Evolutionary conservation across 352 stramenopile genomes (phyloP).

Genomic region (Phytophthora fragariaefolia): DNA sequence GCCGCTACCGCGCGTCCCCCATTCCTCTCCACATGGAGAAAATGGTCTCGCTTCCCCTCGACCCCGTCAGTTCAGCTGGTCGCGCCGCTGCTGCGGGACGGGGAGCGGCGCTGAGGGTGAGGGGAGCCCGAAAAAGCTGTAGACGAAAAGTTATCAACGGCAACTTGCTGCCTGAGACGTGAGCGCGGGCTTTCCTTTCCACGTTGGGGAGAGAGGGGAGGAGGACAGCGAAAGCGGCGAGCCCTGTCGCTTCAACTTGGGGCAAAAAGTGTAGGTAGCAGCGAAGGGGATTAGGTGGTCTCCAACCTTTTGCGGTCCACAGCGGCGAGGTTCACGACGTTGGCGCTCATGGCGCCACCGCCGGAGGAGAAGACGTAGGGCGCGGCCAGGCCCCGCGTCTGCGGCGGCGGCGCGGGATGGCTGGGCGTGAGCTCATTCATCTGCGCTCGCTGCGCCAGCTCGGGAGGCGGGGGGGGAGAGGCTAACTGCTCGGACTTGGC

Average conservation of each 20-base stretch:
- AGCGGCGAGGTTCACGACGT: slow-evolving; percentile 29
- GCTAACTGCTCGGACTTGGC: slow-evolving; percentile 14
- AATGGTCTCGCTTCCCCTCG: slow-evolving; percentile 19
- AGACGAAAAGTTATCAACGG: slow-evolving; percentile 17
- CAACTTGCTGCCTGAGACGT: not conserved
- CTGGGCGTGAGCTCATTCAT: slow-evolving; percentile 56
- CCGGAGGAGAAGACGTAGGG: slow-evolving; percentile 29
- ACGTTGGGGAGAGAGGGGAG: slow-evolving; percentile 24
- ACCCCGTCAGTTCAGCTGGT: slow-evolving; percentile 31
- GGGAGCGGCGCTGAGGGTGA: slow-evolving; percentile 16
- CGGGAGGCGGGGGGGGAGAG: slow-evolving; percentile 19
- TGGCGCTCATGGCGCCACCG: slow-evolving; percentile 25
- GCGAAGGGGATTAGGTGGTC: slow-evolving; percentile 1
- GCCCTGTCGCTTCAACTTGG: slow-evolving; percentile 39
- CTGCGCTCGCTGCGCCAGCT: slow-evolving; percentile 25
- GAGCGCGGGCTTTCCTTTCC: not conserved
- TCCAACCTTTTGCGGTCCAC: slow-evolving; percentile 46
- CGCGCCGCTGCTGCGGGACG: slow-evolving; percentile 28
- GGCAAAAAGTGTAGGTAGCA: slow-evolving; percentile 22
- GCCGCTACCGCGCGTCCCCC: slow-evolving; percentile 20
- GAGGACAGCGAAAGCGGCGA: slow-evolving; percentile 16
- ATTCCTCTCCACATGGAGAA: slow-evolving; percentile 28
- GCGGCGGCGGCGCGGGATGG: slow-evolving; percentile 27
- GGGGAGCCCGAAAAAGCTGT: slow-evolving; percentile 21
- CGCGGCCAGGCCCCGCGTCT: slow-evolving; percentile 32